phyloP scores from a whole-genome alignment of 306 rosid species.

The Trichosanthes truncata region DNA sequence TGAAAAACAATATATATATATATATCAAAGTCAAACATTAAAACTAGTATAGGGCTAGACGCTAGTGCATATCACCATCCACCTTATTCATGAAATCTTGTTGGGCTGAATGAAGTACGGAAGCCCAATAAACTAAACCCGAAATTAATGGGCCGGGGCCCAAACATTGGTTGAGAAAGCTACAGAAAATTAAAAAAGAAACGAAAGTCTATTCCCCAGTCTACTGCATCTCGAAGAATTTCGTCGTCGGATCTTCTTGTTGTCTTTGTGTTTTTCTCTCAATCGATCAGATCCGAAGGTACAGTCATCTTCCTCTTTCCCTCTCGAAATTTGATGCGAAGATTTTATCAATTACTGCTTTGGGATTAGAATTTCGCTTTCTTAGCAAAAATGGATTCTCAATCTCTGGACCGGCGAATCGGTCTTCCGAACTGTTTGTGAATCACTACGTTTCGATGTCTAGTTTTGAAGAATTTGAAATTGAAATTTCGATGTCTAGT shows the following conservation, averaged over 20 bases:
- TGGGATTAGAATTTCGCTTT: not conserved
- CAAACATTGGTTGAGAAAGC: not conserved
- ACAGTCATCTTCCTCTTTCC: not conserved
- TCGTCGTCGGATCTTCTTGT: not conserved
- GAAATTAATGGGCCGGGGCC: not conserved
- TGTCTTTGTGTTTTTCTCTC: not conserved
- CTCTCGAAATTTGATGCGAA: not conserved
- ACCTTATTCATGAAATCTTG: not conserved
- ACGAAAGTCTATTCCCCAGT: not conserved
- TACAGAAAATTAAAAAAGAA: not conserved
- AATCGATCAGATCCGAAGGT: slow-evolving; percentile 4
- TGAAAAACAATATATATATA: no score
- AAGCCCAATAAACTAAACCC: not conserved
- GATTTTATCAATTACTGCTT: not conserved
- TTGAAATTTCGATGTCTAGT: not conserved
- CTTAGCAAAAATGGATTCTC: not conserved
- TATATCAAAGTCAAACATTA: no score
- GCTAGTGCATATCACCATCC: no score
- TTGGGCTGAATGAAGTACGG: not conserved
- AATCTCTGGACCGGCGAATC: not conserved
- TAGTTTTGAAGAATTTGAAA: not conserved
- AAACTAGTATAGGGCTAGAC: no score
- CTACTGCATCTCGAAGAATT: not conserved
- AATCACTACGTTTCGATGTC: not conserved
- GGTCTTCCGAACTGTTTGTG: not conserved